Evolutionary conservation across 805 yeast genomes (phyloP).

Genomic region (Saturnispora bothae): DNA sequence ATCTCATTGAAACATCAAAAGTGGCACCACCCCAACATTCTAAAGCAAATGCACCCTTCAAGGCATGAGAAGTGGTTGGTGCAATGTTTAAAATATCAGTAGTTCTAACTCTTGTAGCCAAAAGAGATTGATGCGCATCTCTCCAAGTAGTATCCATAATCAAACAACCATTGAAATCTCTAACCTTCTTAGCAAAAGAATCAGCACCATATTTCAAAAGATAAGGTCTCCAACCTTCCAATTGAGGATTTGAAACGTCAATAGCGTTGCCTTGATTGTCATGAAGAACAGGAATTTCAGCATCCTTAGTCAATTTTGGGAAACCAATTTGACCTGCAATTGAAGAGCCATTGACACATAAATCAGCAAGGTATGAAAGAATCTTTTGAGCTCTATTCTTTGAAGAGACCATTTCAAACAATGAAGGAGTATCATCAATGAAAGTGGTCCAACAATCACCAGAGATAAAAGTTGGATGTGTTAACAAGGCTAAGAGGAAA

Average conservation of each 20-base stretch:
- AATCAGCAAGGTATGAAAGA: conserved; percentile 81
- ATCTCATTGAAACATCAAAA: conserved; percentile 97
- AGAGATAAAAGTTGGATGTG: conserved; percentile 84
- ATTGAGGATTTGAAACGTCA: conserved; percentile 42
- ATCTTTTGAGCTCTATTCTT: conserved; percentile 96
- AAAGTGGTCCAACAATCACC: conserved; percentile 77
- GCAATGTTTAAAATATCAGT: conserved; percentile 87
- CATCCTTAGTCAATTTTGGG: conserved; percentile 72
- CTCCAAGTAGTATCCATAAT: conserved; percentile 99
- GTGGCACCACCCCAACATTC: conserved; percentile 99
- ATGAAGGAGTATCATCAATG: conserved; percentile 79
- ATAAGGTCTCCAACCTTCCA: conserved; percentile 88
- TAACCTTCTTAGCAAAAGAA: conserved; percentile 79
- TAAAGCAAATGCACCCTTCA: conserved; percentile 82
- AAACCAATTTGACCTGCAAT: conserved; percentile 91
- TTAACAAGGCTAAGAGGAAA: conserved; percentile 80
- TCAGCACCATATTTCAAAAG: conserved; percentile 80
- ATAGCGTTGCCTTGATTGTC: conserved; percentile 48
- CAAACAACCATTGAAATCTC: conserved; percentile 75
- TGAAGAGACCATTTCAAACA: conserved; percentile 89
- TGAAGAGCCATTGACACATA: conserved; percentile 92
- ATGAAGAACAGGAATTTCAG: conserved; percentile 63
- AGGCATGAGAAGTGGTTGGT: conserved; percentile 83
- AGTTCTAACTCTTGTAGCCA: conserved; percentile 96
- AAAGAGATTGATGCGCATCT: conserved; percentile 96